These are phyloP conservation scores for Lepidium didymum DNA, from an alignment of 345 rosid genomes.

Conservation along the genomic window DNA sequence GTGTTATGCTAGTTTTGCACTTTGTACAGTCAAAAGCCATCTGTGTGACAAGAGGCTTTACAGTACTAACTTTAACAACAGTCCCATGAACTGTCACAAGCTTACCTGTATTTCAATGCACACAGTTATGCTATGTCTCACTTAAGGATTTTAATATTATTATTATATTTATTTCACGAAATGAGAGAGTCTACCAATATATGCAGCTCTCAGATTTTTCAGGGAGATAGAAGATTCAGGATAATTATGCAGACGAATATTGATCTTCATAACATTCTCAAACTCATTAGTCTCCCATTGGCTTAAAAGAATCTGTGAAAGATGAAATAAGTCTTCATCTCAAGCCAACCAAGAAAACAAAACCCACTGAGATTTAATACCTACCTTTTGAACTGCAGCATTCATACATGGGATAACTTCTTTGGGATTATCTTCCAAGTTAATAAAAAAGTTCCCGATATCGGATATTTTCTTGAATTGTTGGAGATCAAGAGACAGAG, in stretches of 20 bases:
- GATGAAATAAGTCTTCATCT: not conserved
- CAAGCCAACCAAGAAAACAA: not conserved
- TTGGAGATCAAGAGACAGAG: constrained; percentile 65
- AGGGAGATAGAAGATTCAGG: constrained; percentile 77
- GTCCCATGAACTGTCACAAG: constrained; percentile 89
- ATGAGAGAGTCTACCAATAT: constrained; percentile 55
- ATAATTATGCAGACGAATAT: constrained; percentile 66
- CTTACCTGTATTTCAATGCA: constrained; percentile 53
- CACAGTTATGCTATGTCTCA: not conserved
- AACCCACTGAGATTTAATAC: not conserved
- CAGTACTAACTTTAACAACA: constrained; percentile 81
- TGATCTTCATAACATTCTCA: constrained; percentile 51
- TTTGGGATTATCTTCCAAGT: constrained; percentile 68
- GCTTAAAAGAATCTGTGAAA: constrained; percentile 38
- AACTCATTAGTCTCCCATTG: constrained; percentile 32
- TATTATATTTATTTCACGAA: not conserved
- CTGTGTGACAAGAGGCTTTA: constrained; percentile 72
- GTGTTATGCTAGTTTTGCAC: constrained; percentile 55
- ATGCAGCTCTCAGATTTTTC: constrained; percentile 89
- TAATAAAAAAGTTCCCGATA: constrained; percentile 45
- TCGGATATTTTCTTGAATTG: constrained; percentile 50
- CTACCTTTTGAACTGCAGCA: constrained; percentile 80
- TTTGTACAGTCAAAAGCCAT: constrained; percentile 72
- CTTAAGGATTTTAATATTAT: not conserved
- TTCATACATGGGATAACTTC: constrained; percentile 65